A percentile compares a stretch with the other conserved stretches of the same genome.
Conservation (phyloP, 2,329 filamentous ascomycete genomes). For the Diaporthe aspalathi region DNA sequence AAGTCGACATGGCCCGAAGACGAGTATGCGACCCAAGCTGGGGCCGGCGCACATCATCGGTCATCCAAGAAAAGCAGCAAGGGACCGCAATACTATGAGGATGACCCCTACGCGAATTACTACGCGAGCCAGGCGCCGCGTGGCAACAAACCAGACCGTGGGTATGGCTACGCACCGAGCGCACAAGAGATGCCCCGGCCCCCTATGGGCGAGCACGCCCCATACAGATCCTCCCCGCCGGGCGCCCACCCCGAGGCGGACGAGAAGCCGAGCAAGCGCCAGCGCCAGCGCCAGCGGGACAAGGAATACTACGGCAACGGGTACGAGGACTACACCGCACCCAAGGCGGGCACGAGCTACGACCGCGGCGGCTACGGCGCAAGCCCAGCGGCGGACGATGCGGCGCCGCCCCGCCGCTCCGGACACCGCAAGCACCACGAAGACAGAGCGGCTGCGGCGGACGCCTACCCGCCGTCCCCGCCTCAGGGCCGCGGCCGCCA, state of each 20-base stretch:
- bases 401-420: constrained; percentile 29
- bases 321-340: neutral
- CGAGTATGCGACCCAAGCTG: constrained; percentile 11
- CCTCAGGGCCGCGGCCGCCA: constrained; percentile 16
- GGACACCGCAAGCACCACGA: constrained; percentile 25
- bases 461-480: constrained; percentile 14
- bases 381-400: constrained; percentile 1
- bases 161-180: constrained; percentile 15
- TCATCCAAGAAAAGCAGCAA: constrained; percentile 15
- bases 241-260: neutral
- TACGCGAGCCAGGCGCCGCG: constrained; percentile 20
- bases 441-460: constrained; percentile 12
- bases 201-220: constrained; percentile 30
- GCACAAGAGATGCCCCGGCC: constrained; percentile 18
- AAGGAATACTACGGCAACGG: constrained; percentile 32
- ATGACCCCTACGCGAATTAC: constrained; percentile 18
- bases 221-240: constrained; percentile 19
- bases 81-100: constrained; percentile 31
- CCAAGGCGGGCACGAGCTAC: constrained; percentile 12
- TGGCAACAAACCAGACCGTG: neutral
- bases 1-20: constrained; percentile 30
- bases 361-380: constrained; percentile 9
- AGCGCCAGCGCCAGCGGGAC: constrained; percentile 25
- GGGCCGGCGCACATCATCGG: neutral
- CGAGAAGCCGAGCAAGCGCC: constrained; percentile 32